Base-by-base conservation (phyloP, 192 early-diverging fungal species). In the Geranomyces michiganensis region DNA sequence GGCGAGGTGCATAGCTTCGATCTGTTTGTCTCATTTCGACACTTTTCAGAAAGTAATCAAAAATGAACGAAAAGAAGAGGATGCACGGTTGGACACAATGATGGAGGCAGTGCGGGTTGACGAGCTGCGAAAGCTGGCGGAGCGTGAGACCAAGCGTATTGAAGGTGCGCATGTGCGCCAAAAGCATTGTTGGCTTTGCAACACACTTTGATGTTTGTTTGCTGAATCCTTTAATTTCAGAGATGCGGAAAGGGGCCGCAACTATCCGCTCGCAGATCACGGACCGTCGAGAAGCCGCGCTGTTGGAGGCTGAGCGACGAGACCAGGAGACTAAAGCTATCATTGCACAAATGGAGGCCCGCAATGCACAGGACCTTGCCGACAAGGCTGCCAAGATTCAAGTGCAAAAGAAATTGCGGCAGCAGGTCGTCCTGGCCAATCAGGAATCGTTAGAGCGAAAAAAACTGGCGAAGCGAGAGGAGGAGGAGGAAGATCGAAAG, bases 291-390 rank as follows among this genome's bases (percentile, higher is more conserved):
- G 86, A 87, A 67, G 81, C 82, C 0, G 78, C 83, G 0, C 65
- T 87, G 1, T 69, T 87, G 49, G 82, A 87, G 33, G 77, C 79
- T 46, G 86, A 87, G 69, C 66, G 82, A 22, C 69, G 78, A 1
- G 86, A 87, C 62, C 86, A 87, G 56, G 86, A 87, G 64, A 87
- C 86, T 13, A 86, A 87, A 68, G 68, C 58, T 33, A 87, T 82
- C 45, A 61, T 87, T n/a, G 74, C 75, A 30, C 49, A 74, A n/a
- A 84, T 87, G 22, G 75, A 66, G 14, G 76, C 82, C n/a, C 78
- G 64, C 49, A 69, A 47, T 17, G 84, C 79, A 36, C 80, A 87
- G 56, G 82, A 82, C 22, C 75, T 76, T 53, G 32, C 29, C 6
- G 84, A 87, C 47, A 87, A 87, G 51, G 73, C 68, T 4, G 67